Conservation (phyloP, 176 grass and related monocot genomes). For the Paspalum vaginatum region DNA sequence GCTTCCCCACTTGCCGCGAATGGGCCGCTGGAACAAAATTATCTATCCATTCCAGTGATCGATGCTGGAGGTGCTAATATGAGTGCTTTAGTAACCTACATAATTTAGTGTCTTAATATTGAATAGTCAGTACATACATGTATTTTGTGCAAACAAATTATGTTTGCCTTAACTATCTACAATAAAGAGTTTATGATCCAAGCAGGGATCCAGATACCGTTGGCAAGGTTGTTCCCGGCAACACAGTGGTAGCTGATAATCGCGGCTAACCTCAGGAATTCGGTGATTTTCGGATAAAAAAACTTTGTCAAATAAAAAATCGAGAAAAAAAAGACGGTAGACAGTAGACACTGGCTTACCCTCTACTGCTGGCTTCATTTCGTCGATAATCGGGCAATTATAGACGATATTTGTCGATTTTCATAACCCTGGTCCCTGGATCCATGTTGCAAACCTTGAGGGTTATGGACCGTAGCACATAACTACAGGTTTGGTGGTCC, state of each 20-base stretch:
- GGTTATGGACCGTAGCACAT: background rate
- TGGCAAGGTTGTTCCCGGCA: too few species aligned
- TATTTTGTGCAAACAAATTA: background rate
- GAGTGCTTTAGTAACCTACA: conserved; percentile 18
- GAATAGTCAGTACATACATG: background rate
- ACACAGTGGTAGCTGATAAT: too few species aligned
- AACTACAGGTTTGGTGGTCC: background rate
- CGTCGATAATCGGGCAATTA: too few species aligned
- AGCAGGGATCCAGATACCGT: background rate
- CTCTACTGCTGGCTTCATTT: too few species aligned
- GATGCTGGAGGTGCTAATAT: background rate
- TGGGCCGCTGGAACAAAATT: background rate
- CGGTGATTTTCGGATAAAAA: too few species aligned
- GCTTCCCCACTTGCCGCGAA: background rate
- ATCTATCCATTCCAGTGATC: background rate
- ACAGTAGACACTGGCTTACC: too few species aligned
- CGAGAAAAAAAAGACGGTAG: too few species aligned
- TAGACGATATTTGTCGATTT: too few species aligned
- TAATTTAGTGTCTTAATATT: background rate
- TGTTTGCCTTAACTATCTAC: background rate
- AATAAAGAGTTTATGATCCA: background rate
- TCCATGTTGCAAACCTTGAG: background rate
- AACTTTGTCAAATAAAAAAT: too few species aligned
- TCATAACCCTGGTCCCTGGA: too few species aligned
- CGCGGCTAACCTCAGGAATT: too few species aligned